Conservation (phyloP, 129 eudicot genomes). For the carrot (Daucus carota) region DH1_v3.0 NC_030388.2:4027001-4027500, state of each 20-base stretch:
- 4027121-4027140: background rate
- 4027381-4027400: conserved; percentile 81
- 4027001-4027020: conserved; percentile 22
- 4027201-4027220: background rate
- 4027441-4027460: background rate
- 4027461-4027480: background rate
- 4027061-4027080: conserved; percentile 26
- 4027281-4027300: conserved; percentile 53
- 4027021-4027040: conserved; percentile 29
- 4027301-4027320: conserved; percentile 74
- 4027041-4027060: conserved; percentile 34
- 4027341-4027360: conserved; percentile 61
- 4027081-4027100: conserved; percentile 56
- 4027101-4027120: conserved; percentile 18
- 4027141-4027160: background rate
- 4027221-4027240: background rate
- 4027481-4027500: background rate
- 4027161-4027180: background rate
- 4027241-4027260: conserved; percentile 46
- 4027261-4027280: conserved; percentile 43
- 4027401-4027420: conserved; percentile 3
- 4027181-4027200: background rate
- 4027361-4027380: conserved; percentile 87
- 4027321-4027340: conserved; percentile 65
- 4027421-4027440: background rate